Evolutionary conservation across 208 protist genomes (phyloP), one percentile per base, ranked within the genome.

Genomic region (Crithidia brevicula): DNA sequence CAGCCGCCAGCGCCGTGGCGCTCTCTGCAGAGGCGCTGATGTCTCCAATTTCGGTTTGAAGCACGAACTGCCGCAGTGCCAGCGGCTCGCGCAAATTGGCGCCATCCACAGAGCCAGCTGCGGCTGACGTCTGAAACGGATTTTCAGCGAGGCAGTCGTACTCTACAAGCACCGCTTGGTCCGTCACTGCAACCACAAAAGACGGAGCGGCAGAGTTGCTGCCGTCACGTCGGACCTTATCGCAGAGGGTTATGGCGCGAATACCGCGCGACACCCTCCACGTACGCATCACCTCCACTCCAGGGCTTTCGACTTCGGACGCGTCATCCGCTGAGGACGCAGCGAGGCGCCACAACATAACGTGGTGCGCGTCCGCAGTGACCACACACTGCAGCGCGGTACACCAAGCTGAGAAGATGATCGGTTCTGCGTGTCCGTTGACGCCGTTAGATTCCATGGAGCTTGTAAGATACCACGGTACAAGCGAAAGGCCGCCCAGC

Each of bases 291-390:
- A 79, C 72, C 45, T 69, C 42, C 6, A 63, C 42, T 2, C 43
- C 3, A 5, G 6, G 6, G 2, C 4, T 10, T 30, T 10, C 28
- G 34, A 31, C 33, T 9, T 68, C 27, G 23, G 18, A 18, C 53
- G 59, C 59, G 20, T 34, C 54, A 10, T 65, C 28, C 8, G 59
- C 51, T 56, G 18, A 9, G 9, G 16, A 15, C 18, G 16, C 23
- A 20, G 22, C 30, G 31, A 86, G 36, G 20, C 77, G 77, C 91
- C 91, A 96, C 38, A 93, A 67, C 64, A 90, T 72, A 27, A 93
- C 67, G 70, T 89, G 60, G 23, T 82, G 76, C 45, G 83, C 82
- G 57, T 96, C 91, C 0, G 91, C 87, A 38, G 84, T 93, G n/a
- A 93, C 79, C 43, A 77, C 83, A 22, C 81, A 80, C n/a, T 60